Evolutionary conservation across 1,284 basidiomycete species (phyloP).

Genomic region (Trametes pubescens): DNA sequence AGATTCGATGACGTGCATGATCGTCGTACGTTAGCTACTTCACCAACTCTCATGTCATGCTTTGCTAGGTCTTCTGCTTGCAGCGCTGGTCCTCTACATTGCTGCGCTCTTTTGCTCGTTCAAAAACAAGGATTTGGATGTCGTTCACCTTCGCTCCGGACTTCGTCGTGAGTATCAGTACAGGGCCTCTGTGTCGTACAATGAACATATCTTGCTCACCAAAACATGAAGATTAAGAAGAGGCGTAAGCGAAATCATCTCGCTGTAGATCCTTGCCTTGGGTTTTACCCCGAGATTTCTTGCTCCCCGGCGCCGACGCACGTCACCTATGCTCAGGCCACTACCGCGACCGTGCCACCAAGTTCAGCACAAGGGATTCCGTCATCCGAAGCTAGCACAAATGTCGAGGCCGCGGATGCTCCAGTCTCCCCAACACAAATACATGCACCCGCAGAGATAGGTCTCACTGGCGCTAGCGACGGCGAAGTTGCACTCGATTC

Average conservation of each 20-base stretch:
- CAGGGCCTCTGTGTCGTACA: too few relatives aligned
- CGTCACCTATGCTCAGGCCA: not conserved
- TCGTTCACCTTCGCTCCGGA: constrained; percentile 25
- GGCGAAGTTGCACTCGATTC: too few relatives aligned
- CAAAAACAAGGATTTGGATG: constrained; percentile 6
- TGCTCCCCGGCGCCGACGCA: not conserved
- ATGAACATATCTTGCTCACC: not conserved
- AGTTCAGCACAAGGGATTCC: too few relatives aligned
- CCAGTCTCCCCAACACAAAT: not conserved
- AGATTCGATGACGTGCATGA: not conserved
- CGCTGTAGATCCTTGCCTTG: constrained; percentile 32
- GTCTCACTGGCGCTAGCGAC: not conserved
- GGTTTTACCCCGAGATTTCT: constrained; percentile 21
- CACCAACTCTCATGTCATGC: not conserved
- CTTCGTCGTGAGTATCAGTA: constrained; percentile 21
- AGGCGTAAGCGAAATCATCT: constrained; percentile 30
- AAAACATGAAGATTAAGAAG: constrained; percentile 29
- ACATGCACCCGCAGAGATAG: not conserved
- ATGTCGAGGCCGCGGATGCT: not conserved
- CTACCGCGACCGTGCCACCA: not conserved
- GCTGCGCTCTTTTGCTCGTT: not conserved
- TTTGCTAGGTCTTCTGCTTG: not conserved
- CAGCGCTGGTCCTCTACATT: not conserved
- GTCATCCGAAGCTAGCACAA: not conserved
- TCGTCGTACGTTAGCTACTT: not conserved